Evolutionary conservation across 2,329 filamentous ascomycete species (phyloP).

Genomic region (Aureobasidium sp.): DNA sequence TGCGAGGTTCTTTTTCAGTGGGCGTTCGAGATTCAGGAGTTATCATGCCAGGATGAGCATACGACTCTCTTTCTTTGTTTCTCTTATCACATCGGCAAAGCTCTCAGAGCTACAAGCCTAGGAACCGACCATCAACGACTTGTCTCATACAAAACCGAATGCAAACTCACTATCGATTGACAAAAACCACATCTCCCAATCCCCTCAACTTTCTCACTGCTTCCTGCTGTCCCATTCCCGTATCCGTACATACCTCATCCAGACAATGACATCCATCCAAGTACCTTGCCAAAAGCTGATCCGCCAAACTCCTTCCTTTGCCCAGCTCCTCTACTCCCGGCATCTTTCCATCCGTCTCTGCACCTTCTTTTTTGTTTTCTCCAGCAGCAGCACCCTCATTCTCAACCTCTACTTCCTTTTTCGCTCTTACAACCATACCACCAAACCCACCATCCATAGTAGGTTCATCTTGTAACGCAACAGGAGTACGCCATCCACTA

Average conservation of each 20-base stretch:
- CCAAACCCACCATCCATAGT: slow-evolving; percentile 24
- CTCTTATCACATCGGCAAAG: background rate
- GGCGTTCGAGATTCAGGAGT: background rate
- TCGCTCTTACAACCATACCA: slow-evolving; percentile 16
- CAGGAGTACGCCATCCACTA: slow-evolving; percentile 25
- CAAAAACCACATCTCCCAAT: slow-evolving; percentile 27
- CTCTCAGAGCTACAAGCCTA: background rate
- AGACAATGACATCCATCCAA: slow-evolving; percentile 69
- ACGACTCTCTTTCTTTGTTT: background rate
- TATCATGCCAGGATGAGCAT: background rate
- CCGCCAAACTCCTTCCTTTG: slow-evolving; percentile 26
- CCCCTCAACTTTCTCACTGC: slow-evolving; percentile 58
- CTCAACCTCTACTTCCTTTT: slow-evolving; percentile 23
- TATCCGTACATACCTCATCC: slow-evolving; percentile 75
- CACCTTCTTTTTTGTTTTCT: slow-evolving; percentile 13
- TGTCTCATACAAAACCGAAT: background rate
- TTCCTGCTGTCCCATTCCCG: slow-evolving; percentile 61
- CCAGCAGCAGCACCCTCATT: slow-evolving; percentile 29
- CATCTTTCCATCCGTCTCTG: slow-evolving; percentile 11
- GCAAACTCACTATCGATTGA: slow-evolving; percentile 18
- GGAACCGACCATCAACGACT: no score
- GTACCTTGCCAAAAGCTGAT: slow-evolving; percentile 54
- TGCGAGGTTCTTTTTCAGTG: background rate
- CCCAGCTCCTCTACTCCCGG: background rate
- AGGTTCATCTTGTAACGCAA: background rate